Evolutionary conservation across 345 rosid species (phyloP).

Genomic region (Xanthoceras sorbifolium): DNA sequence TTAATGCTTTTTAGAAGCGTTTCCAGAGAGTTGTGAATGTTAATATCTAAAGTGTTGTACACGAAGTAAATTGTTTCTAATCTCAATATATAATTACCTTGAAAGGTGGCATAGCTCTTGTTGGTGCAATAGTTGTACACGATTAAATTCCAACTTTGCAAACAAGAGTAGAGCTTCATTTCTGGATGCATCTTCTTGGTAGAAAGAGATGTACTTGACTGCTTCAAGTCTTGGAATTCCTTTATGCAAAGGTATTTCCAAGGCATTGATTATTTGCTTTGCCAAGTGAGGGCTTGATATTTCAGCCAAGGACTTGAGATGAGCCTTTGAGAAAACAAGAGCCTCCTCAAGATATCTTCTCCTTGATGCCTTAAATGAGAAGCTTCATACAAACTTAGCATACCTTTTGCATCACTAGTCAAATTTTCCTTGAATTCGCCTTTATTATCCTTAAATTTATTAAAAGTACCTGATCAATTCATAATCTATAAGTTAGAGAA

Average conservation of each 20-base stretch:
- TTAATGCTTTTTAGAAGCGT: too few relatives aligned
- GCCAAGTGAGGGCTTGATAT: not conserved
- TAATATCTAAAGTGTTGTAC: too few relatives aligned
- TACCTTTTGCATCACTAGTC: too few relatives aligned
- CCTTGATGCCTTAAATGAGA: too few relatives aligned
- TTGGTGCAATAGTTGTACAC: not conserved
- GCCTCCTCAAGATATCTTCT: constrained; percentile 1
- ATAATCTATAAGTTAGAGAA: too few relatives aligned
- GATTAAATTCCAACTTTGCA: not conserved
- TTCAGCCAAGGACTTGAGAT: not conserved
- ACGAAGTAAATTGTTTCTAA: not conserved
- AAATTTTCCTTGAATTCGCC: too few relatives aligned
- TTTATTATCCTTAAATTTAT: too few relatives aligned
- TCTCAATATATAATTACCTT: constrained; percentile 4
- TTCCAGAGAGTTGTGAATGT: too few relatives aligned
- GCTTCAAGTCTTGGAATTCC: not conserved
- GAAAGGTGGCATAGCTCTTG: not conserved
- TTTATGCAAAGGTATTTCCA: too few relatives aligned
- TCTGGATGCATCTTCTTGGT: not conserved
- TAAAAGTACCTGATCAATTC: too few relatives aligned
- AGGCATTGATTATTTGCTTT: too few relatives aligned
- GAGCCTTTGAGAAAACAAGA: not conserved
- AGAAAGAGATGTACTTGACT: not conserved
- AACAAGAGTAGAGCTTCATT: constrained; percentile 2
- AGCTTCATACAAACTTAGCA: too few relatives aligned